Percentiles rank a stretch among this genome's conserved stretches.
phyloP scores from a whole-genome alignment of 768 basidiomycete genomes.

The Crassisporium funariophilum region DNA sequence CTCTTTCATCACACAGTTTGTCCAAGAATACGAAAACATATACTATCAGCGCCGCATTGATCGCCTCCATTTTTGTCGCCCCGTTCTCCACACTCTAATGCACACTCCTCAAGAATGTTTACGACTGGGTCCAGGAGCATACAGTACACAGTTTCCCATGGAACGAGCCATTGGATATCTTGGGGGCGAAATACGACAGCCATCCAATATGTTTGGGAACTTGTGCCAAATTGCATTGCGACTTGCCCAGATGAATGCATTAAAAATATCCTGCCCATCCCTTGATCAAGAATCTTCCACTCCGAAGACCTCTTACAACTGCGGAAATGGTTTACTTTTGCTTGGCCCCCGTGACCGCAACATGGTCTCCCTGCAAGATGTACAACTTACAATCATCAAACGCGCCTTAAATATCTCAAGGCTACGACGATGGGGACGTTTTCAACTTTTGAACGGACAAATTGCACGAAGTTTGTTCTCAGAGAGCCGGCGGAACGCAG shows the following conservation, averaged over 20 bases:
- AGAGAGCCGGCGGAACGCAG: slow-evolving; percentile 23
- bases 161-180: slow-evolving; percentile 29
- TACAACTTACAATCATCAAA: slow-evolving; percentile 4
- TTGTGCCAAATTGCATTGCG: slow-evolving; percentile 17
- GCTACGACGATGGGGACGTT: slow-evolving; percentile 29
- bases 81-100: slow-evolving; percentile 29
- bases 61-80: slow-evolving; percentile 36
- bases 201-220: slow-evolving; percentile 27
- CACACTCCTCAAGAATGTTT: slow-evolving; percentile 29
- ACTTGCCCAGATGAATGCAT: no score
- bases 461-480: slow-evolving; percentile 33
- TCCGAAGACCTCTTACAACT: slow-evolving; percentile 6
- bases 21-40: slow-evolving; percentile 31
- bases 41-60: slow-evolving; percentile 33
- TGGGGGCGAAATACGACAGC: slow-evolving; percentile 25
- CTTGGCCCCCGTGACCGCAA: slow-evolving; percentile 19
- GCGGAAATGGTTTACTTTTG: slow-evolving; percentile 16
- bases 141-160: slow-evolving; percentile 37
- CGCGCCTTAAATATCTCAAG: background rate
- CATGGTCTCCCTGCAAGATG: no score
- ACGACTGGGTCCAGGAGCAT: slow-evolving; percentile 22
- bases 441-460: slow-evolving; percentile 40
- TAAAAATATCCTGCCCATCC: slow-evolving; percentile 10
- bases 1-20: slow-evolving; percentile 21
- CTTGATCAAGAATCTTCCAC: slow-evolving; percentile 13